These are phyloP conservation scores for Pseudozyma thailandica DNA, from an alignment of 1,284 basidiomycete species.

Conservation along the genomic window DNA sequence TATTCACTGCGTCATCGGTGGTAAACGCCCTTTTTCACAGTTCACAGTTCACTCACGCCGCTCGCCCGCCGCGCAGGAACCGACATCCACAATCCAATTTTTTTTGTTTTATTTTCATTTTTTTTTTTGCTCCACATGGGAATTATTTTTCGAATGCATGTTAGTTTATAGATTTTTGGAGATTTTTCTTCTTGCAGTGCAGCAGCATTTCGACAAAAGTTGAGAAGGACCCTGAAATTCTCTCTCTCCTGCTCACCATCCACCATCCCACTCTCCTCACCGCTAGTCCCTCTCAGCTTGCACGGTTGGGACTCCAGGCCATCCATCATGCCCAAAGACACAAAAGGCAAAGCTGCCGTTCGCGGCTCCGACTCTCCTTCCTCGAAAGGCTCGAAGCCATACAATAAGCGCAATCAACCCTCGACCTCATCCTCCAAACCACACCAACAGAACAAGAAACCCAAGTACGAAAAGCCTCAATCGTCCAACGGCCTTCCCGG, in stretches of 20 bases:
- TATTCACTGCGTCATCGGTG: background rate
- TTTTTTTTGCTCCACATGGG: constrained; percentile 4
- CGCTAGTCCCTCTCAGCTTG: background rate
- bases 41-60: too few relatives aligned
- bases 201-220: background rate
- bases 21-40: background rate
- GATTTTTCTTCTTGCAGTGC: background rate
- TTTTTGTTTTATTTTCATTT: constrained; percentile 2
- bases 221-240: background rate
- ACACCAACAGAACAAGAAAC: constrained; percentile 25
- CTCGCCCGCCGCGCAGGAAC: too few relatives aligned
- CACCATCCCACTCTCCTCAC: background rate
- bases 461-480: constrained; percentile 22
- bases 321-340: constrained; percentile 23
- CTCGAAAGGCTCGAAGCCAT: constrained; percentile 5
- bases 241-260: background rate
- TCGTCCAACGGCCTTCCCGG: constrained; percentile 27
- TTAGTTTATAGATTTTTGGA: background rate
- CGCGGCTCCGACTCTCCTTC: constrained; percentile 3
- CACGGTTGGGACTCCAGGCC: too few relatives aligned
- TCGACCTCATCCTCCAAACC: constrained; percentile 15
- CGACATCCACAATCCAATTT: background rate
- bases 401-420: constrained; percentile 28
- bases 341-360: constrained; percentile 21
- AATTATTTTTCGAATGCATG: background rate